A percentile compares a stretch with the other conserved stretches of the same genome.
These are phyloP conservation scores for Rubus idaeus DNA, from an alignment of 306 rosid genomes.

Conservation along the genomic window DNA sequence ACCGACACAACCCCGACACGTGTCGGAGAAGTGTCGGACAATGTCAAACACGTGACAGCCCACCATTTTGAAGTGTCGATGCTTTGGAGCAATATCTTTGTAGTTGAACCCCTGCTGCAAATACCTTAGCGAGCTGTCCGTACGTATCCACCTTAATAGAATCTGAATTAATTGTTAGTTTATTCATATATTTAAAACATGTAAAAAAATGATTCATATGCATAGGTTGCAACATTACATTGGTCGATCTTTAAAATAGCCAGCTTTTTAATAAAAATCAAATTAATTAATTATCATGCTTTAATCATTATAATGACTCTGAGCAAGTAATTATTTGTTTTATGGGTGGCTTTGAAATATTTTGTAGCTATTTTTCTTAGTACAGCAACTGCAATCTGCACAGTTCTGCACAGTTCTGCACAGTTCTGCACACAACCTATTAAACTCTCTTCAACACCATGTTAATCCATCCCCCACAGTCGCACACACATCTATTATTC, in stretches of 20 bases:
- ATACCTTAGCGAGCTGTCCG: too few species aligned
- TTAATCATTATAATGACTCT: background rate
- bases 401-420: background rate
- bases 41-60: too few species aligned
- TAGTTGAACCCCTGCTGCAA: too few species aligned
- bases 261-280: background rate
- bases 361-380: background rate
- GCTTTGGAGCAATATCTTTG: too few species aligned
- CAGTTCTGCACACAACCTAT: background rate
- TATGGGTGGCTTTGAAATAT: too few species aligned
- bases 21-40: too few species aligned
- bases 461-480: background rate
- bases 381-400: background rate
- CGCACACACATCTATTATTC: background rate
- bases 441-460: background rate
- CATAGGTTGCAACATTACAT: background rate
- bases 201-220: background rate
- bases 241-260: background rate
- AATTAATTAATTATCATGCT: background rate
- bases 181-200: background rate
- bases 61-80: too few species aligned
- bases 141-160: too few species aligned
- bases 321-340: background rate
- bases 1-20: too few species aligned
- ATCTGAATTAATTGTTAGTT: too few species aligned